Evolutionary conservation across 75 land plant species (phyloP), one percentile per base, ranked within the genome.

Genomic region (Pinus taeda): DNA sequence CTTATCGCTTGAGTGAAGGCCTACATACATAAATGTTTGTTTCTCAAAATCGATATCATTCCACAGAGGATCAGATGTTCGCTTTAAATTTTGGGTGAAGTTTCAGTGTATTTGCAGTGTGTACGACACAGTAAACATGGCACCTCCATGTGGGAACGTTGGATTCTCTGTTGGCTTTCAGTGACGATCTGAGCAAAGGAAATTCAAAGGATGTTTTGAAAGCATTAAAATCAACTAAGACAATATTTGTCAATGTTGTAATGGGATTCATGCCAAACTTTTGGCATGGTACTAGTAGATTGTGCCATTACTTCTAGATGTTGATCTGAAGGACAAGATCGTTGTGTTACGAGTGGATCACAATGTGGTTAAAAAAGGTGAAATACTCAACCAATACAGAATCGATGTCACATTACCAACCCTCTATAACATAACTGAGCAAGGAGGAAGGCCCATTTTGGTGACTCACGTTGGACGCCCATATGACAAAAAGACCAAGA

Each of bases 251-350:
- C 53, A 86, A 86, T 74, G 86, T 86, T 17, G 88, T 86, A 17
- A 86, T 86, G 88, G 88, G 88, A 21, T 57, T 86, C 29, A 84
- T 86, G 82, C 88, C 88, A 21, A 71, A 69, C 59, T 86, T 86
- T 81, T 84, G 87, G 88, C 87, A 86, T 65, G 86, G 88, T 60
- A 86, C 88, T 20, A 79, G 87, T 67, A 86, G 84, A 73, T 84
- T 86, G 88, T 79, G 80, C 62, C 26, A 26, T 26, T 26, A 26
- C 26, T 26, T 26, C 26, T 26, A 0, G 26, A 26, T 0, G 26
- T 26, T 26, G 26, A 0, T 26, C 26, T 26, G 26, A 26, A 26
- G 26, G 26, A 26, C 26, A 26, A 26, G 26, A 26, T 26, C 26
- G 26, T 26, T 26, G 0, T 26, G 26, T 26, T 26, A 26, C 26